Percentiles rank a stretch among this genome's conserved stretches.
These are phyloP conservation scores for Ceratonia siliqua DNA, from an alignment of 306 rosid species.

Conservation along the genomic window DNA sequence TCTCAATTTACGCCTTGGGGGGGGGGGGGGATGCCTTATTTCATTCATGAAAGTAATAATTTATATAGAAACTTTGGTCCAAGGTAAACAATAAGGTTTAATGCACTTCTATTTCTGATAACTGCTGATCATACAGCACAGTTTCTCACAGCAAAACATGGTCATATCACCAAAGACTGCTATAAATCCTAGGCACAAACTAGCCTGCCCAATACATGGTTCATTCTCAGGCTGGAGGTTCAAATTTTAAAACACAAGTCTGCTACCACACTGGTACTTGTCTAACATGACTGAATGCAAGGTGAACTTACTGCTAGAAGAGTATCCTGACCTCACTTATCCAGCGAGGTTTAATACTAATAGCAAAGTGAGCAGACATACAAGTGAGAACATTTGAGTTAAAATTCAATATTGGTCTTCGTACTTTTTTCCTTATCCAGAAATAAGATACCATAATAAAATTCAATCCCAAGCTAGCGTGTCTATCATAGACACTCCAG, in stretches of 20 bases:
- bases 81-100: neutral
- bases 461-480: neutral
- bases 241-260: neutral
- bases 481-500: neutral
- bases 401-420: neutral
- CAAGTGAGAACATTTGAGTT: neutral
- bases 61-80: neutral
- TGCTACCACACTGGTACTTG: neutral
- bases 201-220: neutral
- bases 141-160: neutral
- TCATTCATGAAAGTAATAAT: neutral
- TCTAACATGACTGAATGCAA: neutral
- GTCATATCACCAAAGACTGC: neutral
- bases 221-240: neutral
- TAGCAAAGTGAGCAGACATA: neutral
- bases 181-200: neutral
- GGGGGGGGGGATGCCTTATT: neutral
- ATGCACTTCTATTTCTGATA: neutral
- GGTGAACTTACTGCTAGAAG: neutral
- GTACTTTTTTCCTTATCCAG: neutral
- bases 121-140: neutral
- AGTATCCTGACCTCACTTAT: slow-evolving; percentile 4
- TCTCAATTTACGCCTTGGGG: neutral
- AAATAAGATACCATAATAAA: neutral
- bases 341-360: slow-evolving; percentile 24